phyloP scores from a whole-genome alignment of 192 early-diverging fungal species.

The Thoreauomyces humboldtii region DNA sequence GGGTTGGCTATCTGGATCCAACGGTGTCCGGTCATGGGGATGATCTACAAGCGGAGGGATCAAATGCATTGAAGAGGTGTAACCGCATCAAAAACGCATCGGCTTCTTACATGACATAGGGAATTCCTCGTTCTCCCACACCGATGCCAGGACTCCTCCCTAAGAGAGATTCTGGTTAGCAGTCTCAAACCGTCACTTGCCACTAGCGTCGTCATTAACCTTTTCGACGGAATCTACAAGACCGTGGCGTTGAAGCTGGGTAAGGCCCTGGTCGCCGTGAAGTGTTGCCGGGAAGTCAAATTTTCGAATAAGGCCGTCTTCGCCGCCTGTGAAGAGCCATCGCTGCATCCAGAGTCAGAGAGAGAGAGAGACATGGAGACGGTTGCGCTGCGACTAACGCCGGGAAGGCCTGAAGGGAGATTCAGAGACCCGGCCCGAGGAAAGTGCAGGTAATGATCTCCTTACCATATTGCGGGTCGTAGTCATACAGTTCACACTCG shows the following conservation, averaged over 20 bases:
- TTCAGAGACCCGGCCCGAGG: no score
- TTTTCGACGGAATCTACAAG: constrained; percentile 84
- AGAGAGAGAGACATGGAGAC: no score
- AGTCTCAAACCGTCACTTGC: no score
- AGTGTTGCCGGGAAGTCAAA: constrained; percentile 89
- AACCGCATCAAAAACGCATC: no score
- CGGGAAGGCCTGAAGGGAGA: no score
- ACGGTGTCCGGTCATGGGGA: background rate
- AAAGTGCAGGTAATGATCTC: no score
- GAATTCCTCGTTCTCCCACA: constrained; percentile 84
- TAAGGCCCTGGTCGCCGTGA: constrained; percentile 76
- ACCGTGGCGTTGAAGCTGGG: constrained; percentile 81
- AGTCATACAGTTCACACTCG: constrained; percentile 18
- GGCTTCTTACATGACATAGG: constrained; percentile 29
- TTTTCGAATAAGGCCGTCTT: constrained; percentile 93
- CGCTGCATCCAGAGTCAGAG: no score
- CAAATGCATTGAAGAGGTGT: no score
- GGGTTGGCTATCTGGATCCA: constrained; percentile 12
- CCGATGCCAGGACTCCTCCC: constrained; percentile 72
- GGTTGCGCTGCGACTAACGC: no score
- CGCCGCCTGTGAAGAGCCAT: constrained; percentile 60
- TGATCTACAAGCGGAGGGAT: constrained; percentile 3
- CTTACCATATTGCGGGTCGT: constrained; percentile 23
- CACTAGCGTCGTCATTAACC: no score
- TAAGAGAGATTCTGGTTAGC: no score